A percentile compares a stretch with the other conserved stretches of the same genome.
Evolutionary conservation across 768 basidiomycete genomes (phyloP).

Genomic region (Mrakia hoshinonis): DNA sequence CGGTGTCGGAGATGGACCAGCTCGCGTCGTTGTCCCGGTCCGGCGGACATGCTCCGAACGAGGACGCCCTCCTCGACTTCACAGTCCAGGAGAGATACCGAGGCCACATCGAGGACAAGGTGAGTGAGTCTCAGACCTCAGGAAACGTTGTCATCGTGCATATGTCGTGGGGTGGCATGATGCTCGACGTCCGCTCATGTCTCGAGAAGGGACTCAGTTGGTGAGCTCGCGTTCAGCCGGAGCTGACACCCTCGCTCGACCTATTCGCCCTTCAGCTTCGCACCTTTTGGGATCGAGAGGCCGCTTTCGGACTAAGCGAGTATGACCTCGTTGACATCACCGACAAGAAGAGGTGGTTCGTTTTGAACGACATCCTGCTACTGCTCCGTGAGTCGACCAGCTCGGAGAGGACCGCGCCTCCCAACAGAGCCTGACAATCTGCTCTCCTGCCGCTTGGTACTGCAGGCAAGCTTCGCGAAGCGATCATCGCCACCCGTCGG

Average conservation of each 20-base stretch:
- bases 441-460: too few relatives aligned
- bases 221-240: not conserved
- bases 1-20: conserved; percentile 20
- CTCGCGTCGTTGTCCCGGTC: conserved; percentile 23
- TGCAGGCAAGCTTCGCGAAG: conserved; percentile 25
- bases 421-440: too few relatives aligned
- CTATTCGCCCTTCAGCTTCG: not conserved
- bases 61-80: conserved; percentile 18
- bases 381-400: conserved; percentile 14
- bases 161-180: not conserved
- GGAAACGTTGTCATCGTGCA: not conserved
- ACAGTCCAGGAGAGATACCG: conserved; percentile 13
- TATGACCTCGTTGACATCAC: not conserved
- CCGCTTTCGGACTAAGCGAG: not conserved
- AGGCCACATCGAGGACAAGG: conserved; percentile 19
- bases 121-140: not conserved
- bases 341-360: conserved; percentile 22
- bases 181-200: not conserved
- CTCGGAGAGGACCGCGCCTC: too few relatives aligned
- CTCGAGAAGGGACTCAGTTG: not conserved
- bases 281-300: conserved; percentile 1
- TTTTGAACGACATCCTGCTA: conserved; percentile 19
- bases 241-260: not conserved
- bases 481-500: conserved; percentile 11
- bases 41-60: conserved; percentile 21